These are phyloP conservation scores for Alloascoidea hylecoeti DNA, from an alignment of 805 yeast genomes.

Conservation along the genomic window DNA sequence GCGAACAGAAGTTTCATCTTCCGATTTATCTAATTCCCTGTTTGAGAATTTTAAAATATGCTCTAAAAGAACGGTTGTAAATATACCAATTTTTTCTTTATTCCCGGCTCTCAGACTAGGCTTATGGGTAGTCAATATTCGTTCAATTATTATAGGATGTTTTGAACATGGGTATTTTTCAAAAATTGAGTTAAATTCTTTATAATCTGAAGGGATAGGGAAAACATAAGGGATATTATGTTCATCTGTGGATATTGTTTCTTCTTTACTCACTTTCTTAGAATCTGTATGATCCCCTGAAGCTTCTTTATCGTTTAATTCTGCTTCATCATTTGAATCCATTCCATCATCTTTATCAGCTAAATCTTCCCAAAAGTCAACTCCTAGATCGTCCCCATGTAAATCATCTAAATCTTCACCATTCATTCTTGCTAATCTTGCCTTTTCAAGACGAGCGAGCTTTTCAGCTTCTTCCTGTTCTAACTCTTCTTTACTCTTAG, in stretches of 20 bases:
- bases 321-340: constrained; percentile 14
- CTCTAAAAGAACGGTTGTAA: constrained; percentile 49
- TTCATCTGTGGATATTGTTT: constrained; percentile 13
- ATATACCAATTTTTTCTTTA: constrained; percentile 52
- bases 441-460: constrained; percentile 17
- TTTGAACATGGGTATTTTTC: constrained; percentile 49
- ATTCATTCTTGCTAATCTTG: constrained; percentile 21
- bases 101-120: constrained; percentile 77
- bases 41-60: constrained; percentile 41
- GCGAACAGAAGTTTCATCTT: neutral
- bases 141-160: constrained; percentile 26
- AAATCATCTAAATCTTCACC: constrained; percentile 15
- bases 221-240: constrained; percentile 9
- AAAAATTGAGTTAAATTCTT: constrained; percentile 56
- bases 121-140: constrained; percentile 45
- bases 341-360: constrained; percentile 16
- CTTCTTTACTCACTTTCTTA: constrained; percentile 18
- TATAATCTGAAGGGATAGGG: constrained; percentile 37
- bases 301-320: constrained; percentile 18
- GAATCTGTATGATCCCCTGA: constrained; percentile 23
- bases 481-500: constrained; percentile 26
- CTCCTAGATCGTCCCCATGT: constrained; percentile 11
- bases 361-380: constrained; percentile 9
- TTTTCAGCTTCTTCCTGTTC: constrained; percentile 18
- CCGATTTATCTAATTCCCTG: too few species aligned